Evolutionary conservation across 2,329 filamentous ascomycete species (phyloP), one percentile per base, ranked within the genome.

Genomic region (Arthrobotrys entomopaga): DNA sequence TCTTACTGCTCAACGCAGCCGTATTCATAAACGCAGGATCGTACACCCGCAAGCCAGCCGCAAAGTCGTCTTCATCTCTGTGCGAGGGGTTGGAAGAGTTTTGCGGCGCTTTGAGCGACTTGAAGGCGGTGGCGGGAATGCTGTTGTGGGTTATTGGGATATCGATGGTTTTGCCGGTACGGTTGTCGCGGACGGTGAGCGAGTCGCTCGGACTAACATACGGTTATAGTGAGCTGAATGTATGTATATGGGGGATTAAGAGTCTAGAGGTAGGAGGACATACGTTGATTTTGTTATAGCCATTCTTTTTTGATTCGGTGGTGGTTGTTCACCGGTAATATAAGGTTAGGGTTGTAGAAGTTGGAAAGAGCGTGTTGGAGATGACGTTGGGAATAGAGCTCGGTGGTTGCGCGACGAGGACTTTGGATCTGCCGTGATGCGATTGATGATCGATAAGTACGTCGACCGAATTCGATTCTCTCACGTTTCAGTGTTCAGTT

Each of bases 21-120:
- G 84, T 85, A 81, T 85, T 86, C 82, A 85, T 84, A 80, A 84
- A 86, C 1, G 82, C 84, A n/a, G 84, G 84, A 79, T 85, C 84
- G 64, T 82, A 85, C 40, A 86, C 81, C 20, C 84, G 79, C n/a
- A 86, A 82, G 10, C 84, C 84, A 54, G 78, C 77, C 2, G 65
- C 70, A 22, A 73, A 76, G 76, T 85, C 83, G 8, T 80, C 81
- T 64, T 85, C 83, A 8, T 81, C 77, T 29, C 70, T 40, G 13
- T 73, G 69, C 0, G 53, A n/a, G 2, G 63, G 50, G 16, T 82
- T 81, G 76, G 82, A 82, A 58, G 80, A 76, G 10, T 78, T 76
- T 57, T 76, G 71, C 15, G 79, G 29, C 2, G 82, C 81, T 77
- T 82, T 83, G 78, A 86, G 85, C 78, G 84, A 84, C 78, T 85